These are phyloP conservation scores for Pharnaceum exiguum DNA, from an alignment of 148 eudicot species.

Conservation along the genomic window DNA sequence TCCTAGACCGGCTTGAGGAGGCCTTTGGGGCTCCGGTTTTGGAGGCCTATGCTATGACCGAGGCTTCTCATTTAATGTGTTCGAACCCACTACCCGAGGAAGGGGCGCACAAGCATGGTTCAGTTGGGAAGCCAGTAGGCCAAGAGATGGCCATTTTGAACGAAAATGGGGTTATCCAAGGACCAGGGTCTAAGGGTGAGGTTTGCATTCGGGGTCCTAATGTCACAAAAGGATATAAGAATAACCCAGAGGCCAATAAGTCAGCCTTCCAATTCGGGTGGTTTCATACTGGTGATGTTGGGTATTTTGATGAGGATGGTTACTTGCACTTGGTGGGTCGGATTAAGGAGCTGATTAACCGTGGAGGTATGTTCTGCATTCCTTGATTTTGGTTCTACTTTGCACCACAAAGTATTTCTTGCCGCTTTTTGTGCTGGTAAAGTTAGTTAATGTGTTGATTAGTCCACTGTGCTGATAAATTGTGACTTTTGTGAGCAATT, in stretches of 20 bases:
- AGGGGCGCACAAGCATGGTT: slow-evolving; percentile 70
- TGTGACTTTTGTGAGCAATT: background rate
- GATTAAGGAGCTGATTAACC: slow-evolving; percentile 92
- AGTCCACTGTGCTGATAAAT: too few species aligned
- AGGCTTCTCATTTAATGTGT: slow-evolving; percentile 80
- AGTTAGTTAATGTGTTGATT: background rate
- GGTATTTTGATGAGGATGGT: slow-evolving; percentile 74
- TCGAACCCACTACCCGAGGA: slow-evolving; percentile 81
- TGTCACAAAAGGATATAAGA: slow-evolving; percentile 84
- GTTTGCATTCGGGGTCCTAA: slow-evolving; percentile 90
- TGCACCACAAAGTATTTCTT: too few species aligned
- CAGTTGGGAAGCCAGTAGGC: slow-evolving; percentile 86
- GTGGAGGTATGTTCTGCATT: slow-evolving; percentile 75
- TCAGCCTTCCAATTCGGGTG: slow-evolving; percentile 75
- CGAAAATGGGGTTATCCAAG: slow-evolving; percentile 58
- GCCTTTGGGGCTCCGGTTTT: slow-evolving; percentile 82
- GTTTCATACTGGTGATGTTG: slow-evolving; percentile 96
- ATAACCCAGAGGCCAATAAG: slow-evolving; percentile 85
- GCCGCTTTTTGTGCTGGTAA: background rate
- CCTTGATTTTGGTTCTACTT: background rate
- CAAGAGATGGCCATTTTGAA: slow-evolving; percentile 82
- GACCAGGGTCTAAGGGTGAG: slow-evolving; percentile 58
- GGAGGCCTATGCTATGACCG: slow-evolving; percentile 98
- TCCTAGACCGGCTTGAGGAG: slow-evolving; percentile 67
- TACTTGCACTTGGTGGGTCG: slow-evolving; percentile 91